Conservation (phyloP, 2,329 filamentous ascomycete genomes). For the Coniella vitis region DNA sequence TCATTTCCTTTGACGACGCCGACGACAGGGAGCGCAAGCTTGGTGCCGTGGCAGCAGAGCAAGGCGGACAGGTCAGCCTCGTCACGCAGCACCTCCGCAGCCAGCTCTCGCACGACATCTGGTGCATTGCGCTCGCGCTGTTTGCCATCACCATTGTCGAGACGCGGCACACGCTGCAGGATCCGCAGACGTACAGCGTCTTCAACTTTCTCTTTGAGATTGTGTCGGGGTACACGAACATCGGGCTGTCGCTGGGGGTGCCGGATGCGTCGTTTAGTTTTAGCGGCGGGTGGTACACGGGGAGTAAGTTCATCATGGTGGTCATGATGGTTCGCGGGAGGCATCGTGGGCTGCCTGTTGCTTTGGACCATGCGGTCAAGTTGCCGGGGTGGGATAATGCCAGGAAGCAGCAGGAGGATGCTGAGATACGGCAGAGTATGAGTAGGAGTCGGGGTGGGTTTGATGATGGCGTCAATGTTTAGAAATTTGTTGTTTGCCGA, state of each 20-base stretch:
- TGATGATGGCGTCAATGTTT: neutral
- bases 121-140: conserved; percentile 56
- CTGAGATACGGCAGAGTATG: conserved; percentile 12
- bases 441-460: conserved; percentile 1
- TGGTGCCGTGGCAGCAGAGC: conserved; percentile 6
- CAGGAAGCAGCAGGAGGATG: conserved; percentile 14
- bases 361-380: conserved; percentile 45
- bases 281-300: conserved; percentile 12
- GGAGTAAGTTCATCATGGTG: conserved; percentile 14
- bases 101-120: conserved; percentile 60
- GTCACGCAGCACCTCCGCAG: conserved; percentile 48
- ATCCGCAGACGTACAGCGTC: conserved; percentile 47
- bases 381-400: conserved; percentile 32
- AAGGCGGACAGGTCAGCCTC: conserved; percentile 16
- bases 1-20: conserved; percentile 9
- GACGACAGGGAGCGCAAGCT: neutral
- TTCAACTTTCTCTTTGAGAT: conserved; percentile 57
- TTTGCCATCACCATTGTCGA: conserved; percentile 56
- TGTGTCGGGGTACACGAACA: conserved; percentile 23
- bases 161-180: conserved; percentile 42
- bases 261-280: conserved; percentile 12
- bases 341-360: conserved; percentile 48
- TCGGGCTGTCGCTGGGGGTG: conserved; percentile 8
- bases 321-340: conserved; percentile 38
- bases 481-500: neutral